A percentile compares a stretch with the other conserved stretches of the same genome.
phyloP scores from a whole-genome alignment of 768 basidiomycete genomes.

The Lanmaoa pseudosensibilis region DNA sequence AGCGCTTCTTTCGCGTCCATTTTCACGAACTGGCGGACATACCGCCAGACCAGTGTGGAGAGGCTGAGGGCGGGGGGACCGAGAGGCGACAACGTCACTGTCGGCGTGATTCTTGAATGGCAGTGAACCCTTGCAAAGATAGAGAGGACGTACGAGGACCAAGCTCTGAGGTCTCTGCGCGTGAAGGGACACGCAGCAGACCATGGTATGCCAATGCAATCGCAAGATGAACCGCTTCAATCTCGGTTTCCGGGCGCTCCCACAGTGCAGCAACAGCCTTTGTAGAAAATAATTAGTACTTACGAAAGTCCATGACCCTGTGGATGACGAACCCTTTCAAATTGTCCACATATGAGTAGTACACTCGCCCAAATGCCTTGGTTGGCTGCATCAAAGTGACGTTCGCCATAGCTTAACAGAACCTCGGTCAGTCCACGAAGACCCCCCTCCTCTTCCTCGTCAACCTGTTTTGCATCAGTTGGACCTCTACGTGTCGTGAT shows the following conservation, averaged over 20 bases:
- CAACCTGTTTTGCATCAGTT: constrained; percentile 47
- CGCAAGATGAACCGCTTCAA: constrained; percentile 93
- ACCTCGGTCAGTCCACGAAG: constrained; percentile 74
- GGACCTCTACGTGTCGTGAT: not conserved
- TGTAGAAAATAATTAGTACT: constrained; percentile 1
- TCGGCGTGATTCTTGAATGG: not conserved
- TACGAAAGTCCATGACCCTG: too few species aligned
- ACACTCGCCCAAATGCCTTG: constrained; percentile 80
- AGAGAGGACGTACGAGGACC: constrained; percentile 61
- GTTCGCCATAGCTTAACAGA: constrained; percentile 73
- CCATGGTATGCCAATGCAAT: constrained; percentile 94
- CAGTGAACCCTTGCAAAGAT: not conserved
- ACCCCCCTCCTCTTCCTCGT: constrained; percentile 80
- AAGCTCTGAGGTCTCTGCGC: constrained; percentile 81
- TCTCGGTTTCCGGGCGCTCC: constrained; percentile 82
- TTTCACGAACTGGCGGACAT: constrained; percentile 88
- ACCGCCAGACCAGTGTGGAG: constrained; percentile 86
- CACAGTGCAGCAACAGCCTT: constrained; percentile 90
- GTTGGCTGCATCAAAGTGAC: constrained; percentile 71
- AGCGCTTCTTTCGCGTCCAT: constrained; percentile 92
- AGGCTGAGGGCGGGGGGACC: constrained; percentile 74
- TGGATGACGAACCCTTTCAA: constrained; percentile 69
- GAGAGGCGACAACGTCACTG: constrained; percentile 72
- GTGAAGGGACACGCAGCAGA: constrained; percentile 77
- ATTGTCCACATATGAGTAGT: constrained; percentile 89